Base-by-base conservation (phyloP, 2,329 filamentous ascomycete species). In the Dactylella cylindrospora region DNA sequence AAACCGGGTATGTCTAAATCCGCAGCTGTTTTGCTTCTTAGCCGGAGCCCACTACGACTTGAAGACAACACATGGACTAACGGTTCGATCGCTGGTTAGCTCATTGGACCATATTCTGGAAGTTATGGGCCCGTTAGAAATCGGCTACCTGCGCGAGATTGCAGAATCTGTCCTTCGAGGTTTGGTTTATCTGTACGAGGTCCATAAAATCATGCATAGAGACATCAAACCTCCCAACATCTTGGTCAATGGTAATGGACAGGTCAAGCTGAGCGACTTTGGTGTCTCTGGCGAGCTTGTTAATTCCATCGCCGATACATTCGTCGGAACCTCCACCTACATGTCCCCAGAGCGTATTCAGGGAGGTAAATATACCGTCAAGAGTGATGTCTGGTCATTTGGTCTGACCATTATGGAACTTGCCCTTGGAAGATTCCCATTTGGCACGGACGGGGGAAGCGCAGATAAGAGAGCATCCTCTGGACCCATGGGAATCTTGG, bases 181-280 rank as follows among this genome's bases (percentile, higher is more conserved):
- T 9, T 79, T 98, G 60, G 90, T 90, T 26, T 98, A 98, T 71
- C 85, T 98, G 41, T 98, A 97, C 76, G 85, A 86, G 67, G 88
- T 88, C 68, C 90, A 97, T 72, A 88, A 93, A 70, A 98, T 98
- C 72, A 97, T 98, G 90, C 93, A 98, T 73, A 84, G 93, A 74
- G 93, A 98, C 73, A 94, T 98, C 76, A 98, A 98, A 71, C 93
- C 93, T 0, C 97, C 93, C 36, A 98, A 98, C 72, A 90, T 98
- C 57, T 79, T 98, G 20, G 88, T 97, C 71, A 97, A 97, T 77
- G 96, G 90, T 13, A 83, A 85, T 51, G 93, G 93, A 9, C 83
- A 86, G 67, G 97, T 98, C 79, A 98, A 98, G 76, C 81, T 98
- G 4, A 97, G 91, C 75, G 93, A 98, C 73, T 98, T 98, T 72